Base-by-base conservation (phyloP, 73 alveolate genomes). In the Blepharisma japonicum region DNA sequence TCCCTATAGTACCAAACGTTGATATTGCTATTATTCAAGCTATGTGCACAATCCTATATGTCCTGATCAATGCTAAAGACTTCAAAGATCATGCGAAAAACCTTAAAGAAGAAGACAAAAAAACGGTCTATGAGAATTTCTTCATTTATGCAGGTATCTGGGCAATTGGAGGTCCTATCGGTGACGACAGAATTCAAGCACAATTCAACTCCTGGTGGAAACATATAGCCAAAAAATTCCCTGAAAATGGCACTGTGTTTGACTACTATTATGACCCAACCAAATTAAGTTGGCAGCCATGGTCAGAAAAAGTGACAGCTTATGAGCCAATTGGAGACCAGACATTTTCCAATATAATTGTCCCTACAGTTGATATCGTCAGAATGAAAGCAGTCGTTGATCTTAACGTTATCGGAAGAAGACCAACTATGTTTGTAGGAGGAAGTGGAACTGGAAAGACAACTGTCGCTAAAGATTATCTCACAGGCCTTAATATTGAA, bases 381-480 rank as follows among this genome's bases (percentile, higher is more conserved):
- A 89, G 98, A 83, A 90, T 90, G 5, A 92, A 97, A 80, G 84
- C 84, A 78, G 81, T 96, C 7, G 83, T 95, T n/a, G 96, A 95
- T 70, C 82, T 91, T 42, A 94, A 93, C 89, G 83, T 90, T 0
- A 77, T 71, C 38, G 94, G 89, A 89, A 94, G 87, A 90, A 95
- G 92, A 88, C 98, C 96, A 48, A 98, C 84, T 20, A 90, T 92
- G 71, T 96, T 92, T 79, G 98, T 96, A 14, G 99, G 99, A 68
- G 93, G 97, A 18, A 97, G 99, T 66, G 99, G 99, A 81, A 97
- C 99, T 56, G 99, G 99, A 81, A 98, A 98, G 92, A 95, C 99
- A 6, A 97, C 99, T 42, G 94, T 98, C 55, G 95, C 96, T 71
- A 97, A 97, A 92, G 99, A 98, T 86, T 98, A 92, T 92, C 90